Evolutionary conservation across 306 rosid genomes (phyloP).

Genomic region (Senna siamea): DNA sequence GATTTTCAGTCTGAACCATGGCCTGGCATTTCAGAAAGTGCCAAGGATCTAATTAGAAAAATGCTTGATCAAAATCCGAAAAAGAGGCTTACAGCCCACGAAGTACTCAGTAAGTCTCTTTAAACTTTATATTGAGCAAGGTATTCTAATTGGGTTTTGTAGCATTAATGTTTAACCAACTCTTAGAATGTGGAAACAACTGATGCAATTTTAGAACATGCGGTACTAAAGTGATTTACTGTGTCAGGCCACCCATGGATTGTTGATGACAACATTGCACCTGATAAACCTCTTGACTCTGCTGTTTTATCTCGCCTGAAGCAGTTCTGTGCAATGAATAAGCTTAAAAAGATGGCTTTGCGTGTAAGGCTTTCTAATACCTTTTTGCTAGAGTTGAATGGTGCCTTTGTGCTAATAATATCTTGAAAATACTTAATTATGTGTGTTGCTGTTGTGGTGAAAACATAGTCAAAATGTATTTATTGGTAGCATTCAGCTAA

Average conservation of each 20-base stretch:
- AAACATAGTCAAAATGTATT: conserved; percentile 18
- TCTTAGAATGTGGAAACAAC: conserved; percentile 2
- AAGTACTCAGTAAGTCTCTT: conserved; percentile 55
- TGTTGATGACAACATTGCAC: conserved; percentile 60
- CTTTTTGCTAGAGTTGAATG: conserved; percentile 21
- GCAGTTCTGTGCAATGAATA: conserved; percentile 70
- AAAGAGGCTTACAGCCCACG: conserved; percentile 57
- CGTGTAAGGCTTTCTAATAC: conserved; percentile 50
- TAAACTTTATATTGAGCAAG: conserved; percentile 10
- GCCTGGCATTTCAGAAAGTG: conserved; percentile 66
- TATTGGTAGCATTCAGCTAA: not conserved
- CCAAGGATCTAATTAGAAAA: conserved; percentile 62
- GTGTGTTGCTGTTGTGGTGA: conserved; percentile 25
- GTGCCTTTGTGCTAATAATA: too few relatives aligned
- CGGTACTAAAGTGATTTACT: conserved; percentile 23
- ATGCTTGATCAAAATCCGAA: conserved; percentile 66
- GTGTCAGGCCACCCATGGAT: conserved; percentile 71
- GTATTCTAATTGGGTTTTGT: conserved; percentile 3
- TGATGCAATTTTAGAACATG: conserved; percentile 24
- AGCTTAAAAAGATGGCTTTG: conserved; percentile 68
- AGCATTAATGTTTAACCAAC: not conserved
- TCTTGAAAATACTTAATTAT: not conserved
- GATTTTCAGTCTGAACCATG: conserved; percentile 71
- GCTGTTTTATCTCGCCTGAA: conserved; percentile 64
- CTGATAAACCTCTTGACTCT: conserved; percentile 69